A percentile compares a stretch with the other conserved stretches of the same genome.
These are phyloP conservation scores for Phylloporus scabripes DNA, from an alignment of 768 basidiomycete species.

Conservation along the genomic window DNA sequence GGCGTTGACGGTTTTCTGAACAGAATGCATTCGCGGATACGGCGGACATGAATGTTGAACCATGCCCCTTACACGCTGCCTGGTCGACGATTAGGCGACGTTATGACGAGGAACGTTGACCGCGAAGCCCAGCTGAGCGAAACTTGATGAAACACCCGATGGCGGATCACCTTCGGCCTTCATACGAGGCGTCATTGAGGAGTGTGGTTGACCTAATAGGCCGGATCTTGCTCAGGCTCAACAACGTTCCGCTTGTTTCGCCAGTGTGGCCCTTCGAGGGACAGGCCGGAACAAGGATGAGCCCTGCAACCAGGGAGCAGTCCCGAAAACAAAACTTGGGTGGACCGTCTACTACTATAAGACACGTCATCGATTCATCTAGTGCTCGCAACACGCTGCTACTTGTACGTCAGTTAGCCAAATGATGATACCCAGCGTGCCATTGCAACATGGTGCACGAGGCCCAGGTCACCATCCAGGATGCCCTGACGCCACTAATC, in stretches of 20 bases:
- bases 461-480: not conserved
- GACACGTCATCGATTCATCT: too few species aligned
- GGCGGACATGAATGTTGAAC: conserved; percentile 25
- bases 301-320: not conserved
- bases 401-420: not conserved
- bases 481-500: not conserved
- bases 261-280: conserved; percentile 4
- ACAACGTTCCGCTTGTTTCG: conserved; percentile 3
- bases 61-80: conserved; percentile 17
- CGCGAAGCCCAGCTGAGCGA: conserved; percentile 8
- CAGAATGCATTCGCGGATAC: conserved; percentile 17
- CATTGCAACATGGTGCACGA: not conserved
- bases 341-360: too few species aligned
- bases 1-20: conserved; percentile 14
- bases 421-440: not conserved
- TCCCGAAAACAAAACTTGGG: not conserved
- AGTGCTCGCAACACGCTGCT: too few species aligned
- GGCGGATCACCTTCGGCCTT: conserved; percentile 2
- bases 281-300: conserved; percentile 16
- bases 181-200: not conserved
- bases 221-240: not conserved
- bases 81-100: conserved; percentile 22
- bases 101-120: conserved; percentile 15
- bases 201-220: not conserved
- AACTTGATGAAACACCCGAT: conserved; percentile 15